Base-by-base conservation (phyloP, 108 stramenopile species). In the Skeletonema costatum region DNA sequence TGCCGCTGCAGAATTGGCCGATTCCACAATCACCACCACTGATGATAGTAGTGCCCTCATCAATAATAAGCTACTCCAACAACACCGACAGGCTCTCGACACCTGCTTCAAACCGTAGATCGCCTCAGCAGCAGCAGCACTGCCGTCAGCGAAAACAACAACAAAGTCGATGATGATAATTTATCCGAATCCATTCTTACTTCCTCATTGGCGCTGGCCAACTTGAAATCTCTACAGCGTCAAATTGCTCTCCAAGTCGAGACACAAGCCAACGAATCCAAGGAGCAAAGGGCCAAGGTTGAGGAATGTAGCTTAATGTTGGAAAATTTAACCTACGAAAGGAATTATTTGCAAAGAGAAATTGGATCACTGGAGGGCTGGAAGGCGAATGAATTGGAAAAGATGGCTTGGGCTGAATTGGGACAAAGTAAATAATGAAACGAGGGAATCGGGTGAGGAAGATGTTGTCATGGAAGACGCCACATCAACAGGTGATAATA, bases 301-400 rank as follows among this genome's bases (percentile, higher is more conserved):
- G 84, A 74, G 32, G 44, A 66, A 6, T 60, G 58, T 14, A 71
- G 65, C 39, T 60, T 81, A n/a, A n/a, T 65, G 58, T 62, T 85
- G 42, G 68, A 81, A 38, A 85, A 85, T 77, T 46, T 85, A 33
- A 67, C 60, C 10, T 85, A 85, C 59, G 84, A 85, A 42, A 33
- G 65, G 32, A 62, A 80, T 35, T 81, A 85, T 75, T 53, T 85
- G 33, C 75, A 41, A 32, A 36, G 65, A 25, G 73, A 75, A 62
- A 75, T 85, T 32, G 70, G 19, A 25, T 16, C 38, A 19, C 50
- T 75, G 5, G 36, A 36, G 19, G 64, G 60, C 1, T 81, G 71
- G 75, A 76, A 56, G 58, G 68, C 71, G 21, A 60, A 63, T 19
- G 72, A 81, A 1, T 62, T 85, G 70, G 80, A 68, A 44, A 67